Conservation (phyloP, 169 alveolate genomes). For the Perkinsus olseni region DNA sequence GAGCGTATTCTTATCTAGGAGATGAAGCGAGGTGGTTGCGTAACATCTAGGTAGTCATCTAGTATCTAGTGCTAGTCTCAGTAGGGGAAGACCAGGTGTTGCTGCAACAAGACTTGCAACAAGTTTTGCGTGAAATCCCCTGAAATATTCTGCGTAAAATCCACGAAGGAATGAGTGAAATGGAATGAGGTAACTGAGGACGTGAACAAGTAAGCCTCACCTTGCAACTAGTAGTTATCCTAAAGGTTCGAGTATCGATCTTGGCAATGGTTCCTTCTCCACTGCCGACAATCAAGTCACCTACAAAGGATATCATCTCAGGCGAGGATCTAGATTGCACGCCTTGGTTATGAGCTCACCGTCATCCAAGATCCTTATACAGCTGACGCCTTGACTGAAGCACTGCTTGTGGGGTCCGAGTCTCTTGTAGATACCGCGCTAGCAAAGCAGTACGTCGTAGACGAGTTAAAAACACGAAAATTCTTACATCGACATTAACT, state of each 20-base stretch:
- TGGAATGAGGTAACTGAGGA: too few species aligned
- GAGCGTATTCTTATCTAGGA: too few species aligned
- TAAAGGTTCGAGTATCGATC: conserved; percentile 36
- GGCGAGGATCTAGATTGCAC: background rate
- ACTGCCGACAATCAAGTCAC: conserved; percentile 75
- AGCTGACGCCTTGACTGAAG: conserved; percentile 69
- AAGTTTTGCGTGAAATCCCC: too few species aligned
- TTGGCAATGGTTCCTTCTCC: conserved; percentile 78
- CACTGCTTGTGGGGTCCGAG: conserved; percentile 63
- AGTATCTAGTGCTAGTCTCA: too few species aligned
- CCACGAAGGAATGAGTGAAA: too few species aligned
- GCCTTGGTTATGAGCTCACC: conserved; percentile 21
- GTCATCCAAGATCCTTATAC: conserved; percentile 61
- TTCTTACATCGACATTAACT: conserved; percentile 18
- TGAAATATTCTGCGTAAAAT: too few species aligned
- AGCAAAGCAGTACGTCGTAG: background rate
- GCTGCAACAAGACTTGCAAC: too few species aligned
- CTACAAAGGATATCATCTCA: background rate
- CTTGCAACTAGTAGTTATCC: conserved; percentile 30
- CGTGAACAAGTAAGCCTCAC: conserved; percentile 15
- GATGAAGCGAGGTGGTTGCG: too few species aligned
- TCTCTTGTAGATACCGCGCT: conserved; percentile 39
- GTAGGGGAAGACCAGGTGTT: too few species aligned
- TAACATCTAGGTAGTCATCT: too few species aligned
- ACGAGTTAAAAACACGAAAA: background rate